These are phyloP conservation scores for Cunninghamia lanceolata DNA, from an alignment of 75 land plant genomes.

Conservation along the genomic window DNA sequence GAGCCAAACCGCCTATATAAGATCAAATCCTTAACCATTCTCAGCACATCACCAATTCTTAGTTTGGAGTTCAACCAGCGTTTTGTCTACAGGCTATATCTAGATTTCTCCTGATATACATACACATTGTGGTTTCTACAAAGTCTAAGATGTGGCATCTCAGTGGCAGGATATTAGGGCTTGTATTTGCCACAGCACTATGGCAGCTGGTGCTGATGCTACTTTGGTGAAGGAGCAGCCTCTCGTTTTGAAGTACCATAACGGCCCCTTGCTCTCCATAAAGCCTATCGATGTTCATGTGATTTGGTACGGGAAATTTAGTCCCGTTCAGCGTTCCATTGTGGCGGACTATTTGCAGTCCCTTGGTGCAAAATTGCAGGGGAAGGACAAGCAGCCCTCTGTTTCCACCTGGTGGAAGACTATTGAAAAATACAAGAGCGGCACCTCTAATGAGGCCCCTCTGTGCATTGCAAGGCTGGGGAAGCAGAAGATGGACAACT, in stretches of 20 bases:
- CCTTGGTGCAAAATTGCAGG: not conserved
- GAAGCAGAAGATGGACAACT: not conserved
- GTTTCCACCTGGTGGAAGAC: not conserved
- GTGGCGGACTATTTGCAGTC: slow-evolving; percentile 15
- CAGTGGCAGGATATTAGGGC: not conserved
- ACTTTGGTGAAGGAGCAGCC: slow-evolving; percentile 30
- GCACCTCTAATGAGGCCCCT: not conserved
- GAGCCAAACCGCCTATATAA: too few species aligned
- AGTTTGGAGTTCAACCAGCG: too few species aligned
- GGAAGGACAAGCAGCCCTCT: not conserved
- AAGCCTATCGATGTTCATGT: slow-evolving; percentile 15
- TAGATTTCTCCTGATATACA: too few species aligned
- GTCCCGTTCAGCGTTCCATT: not conserved
- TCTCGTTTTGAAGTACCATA: slow-evolving; percentile 35
- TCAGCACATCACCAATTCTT: too few species aligned
- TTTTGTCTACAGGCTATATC: too few species aligned
- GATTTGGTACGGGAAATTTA: not conserved
- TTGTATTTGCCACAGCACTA: not conserved
- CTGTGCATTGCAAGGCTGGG: not conserved
- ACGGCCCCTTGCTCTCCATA: slow-evolving; percentile 41
- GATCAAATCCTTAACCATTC: too few species aligned
- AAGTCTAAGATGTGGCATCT: slow-evolving; percentile 7
- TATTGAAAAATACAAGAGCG: not conserved
- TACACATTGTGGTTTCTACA: too few species aligned
- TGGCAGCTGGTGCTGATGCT: not conserved